These are phyloP conservation scores for Vigna trinervia DNA, from an alignment of 306 rosid genomes.

Conservation along the genomic window DNA sequence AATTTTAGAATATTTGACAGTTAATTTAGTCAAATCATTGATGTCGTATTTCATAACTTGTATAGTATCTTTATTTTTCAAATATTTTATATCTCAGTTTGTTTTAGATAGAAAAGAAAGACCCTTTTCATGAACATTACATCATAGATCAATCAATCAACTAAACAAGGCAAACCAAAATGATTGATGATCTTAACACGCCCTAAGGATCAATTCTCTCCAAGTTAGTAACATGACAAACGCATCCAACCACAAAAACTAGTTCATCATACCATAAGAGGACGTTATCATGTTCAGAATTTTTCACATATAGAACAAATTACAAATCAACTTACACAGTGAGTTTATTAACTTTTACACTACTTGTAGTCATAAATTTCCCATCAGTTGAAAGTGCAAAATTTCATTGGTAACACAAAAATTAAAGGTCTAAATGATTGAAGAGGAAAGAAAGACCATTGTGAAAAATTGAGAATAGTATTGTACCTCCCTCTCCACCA, in stretches of 20 bases:
- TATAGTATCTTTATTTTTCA: neutral
- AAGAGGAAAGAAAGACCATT: neutral
- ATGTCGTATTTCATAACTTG: neutral
- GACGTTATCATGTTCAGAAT: neutral
- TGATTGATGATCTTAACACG: neutral
- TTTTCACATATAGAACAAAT: too few relatives aligned
- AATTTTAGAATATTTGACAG: neutral
- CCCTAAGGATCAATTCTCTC: neutral
- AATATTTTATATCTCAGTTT: too few relatives aligned
- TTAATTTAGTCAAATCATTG: neutral
- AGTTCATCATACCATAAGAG: neutral
- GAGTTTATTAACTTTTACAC: too few relatives aligned
- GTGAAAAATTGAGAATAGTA: neutral
- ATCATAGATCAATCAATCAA: slow-evolving; percentile 7
- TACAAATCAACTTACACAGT: too few relatives aligned
- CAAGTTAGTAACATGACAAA: neutral
- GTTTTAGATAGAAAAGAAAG: neutral
- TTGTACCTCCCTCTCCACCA: slow-evolving; percentile 70
- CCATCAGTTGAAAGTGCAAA: too few relatives aligned
- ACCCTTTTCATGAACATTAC: neutral
- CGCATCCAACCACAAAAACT: neutral
- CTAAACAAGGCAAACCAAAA: neutral
- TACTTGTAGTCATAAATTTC: too few relatives aligned
- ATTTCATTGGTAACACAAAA: too few relatives aligned
- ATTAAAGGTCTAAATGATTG: neutral